phyloP scores from a whole-genome alignment of 2,329 filamentous ascomycete genomes.

The Penicillium sp. region DNA sequence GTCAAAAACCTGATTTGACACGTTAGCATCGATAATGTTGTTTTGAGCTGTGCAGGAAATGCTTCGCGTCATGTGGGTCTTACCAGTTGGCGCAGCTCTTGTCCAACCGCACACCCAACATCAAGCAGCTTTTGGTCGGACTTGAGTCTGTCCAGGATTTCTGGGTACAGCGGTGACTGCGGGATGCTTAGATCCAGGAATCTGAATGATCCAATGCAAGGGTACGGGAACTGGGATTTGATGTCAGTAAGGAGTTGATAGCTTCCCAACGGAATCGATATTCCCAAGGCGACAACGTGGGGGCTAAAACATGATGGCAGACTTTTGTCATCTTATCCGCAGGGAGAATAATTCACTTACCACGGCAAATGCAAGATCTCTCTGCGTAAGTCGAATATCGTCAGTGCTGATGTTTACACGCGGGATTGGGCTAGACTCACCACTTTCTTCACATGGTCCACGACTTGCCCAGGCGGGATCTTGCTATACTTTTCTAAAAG shows the following conservation, averaged over 20 bases:
- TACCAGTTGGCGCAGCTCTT: conserved; percentile 26
- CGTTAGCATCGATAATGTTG: background rate
- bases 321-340: background rate
- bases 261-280: too few relatives aligned
- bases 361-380: conserved; percentile 21
- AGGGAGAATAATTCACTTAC: conserved; percentile 5
- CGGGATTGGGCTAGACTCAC: conserved; percentile 4
- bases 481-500: conserved; percentile 21
- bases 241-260: background rate
- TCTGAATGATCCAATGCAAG: conserved; percentile 24
- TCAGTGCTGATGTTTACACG: background rate
- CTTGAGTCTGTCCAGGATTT: conserved; percentile 22
- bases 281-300: background rate
- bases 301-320: background rate
- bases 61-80: background rate
- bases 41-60: background rate
- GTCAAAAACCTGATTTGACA: conserved; percentile 33
- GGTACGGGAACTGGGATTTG: conserved; percentile 22
- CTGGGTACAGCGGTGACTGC: conserved; percentile 19
- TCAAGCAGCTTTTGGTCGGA: conserved; percentile 24
- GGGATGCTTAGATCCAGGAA: conserved; percentile 26
- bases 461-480: conserved; percentile 12
- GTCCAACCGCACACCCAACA: conserved; percentile 25
- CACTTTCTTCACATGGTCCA: conserved; percentile 21
- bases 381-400: conserved; percentile 4